Percentiles rank a stretch among this genome's conserved stretches.
Conservation (phyloP, 1,139 yeast genomes). For the Suhomyces bokatorum region DNA sequence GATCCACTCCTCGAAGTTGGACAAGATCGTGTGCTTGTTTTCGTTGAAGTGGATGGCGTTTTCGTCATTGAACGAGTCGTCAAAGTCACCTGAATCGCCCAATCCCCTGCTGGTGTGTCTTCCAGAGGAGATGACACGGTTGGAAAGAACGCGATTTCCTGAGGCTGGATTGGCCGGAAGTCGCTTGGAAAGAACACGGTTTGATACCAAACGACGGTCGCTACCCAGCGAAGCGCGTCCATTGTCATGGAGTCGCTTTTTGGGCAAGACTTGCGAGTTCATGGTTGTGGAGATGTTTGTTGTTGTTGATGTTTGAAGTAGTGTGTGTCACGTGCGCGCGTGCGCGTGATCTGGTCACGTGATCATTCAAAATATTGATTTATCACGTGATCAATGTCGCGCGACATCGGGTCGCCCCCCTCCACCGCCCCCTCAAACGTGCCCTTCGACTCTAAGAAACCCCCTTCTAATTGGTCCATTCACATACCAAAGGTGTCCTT, state of each 20-base stretch:
- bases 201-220: slow-evolving; percentile 15
- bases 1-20: slow-evolving; percentile 88
- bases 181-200: slow-evolving; percentile 16
- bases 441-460: too few species aligned
- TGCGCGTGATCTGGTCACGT: neutral
- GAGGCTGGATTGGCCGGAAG: slow-evolving; percentile 4
- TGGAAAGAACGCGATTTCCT: slow-evolving; percentile 14
- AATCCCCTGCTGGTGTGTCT: slow-evolving; percentile 21
- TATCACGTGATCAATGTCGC: neutral
- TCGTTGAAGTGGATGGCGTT: slow-evolving; percentile 48
- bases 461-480: too few species aligned
- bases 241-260: slow-evolving; percentile 13
- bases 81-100: slow-evolving; percentile 10
- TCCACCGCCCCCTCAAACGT: too few species aligned
- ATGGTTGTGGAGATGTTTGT: slow-evolving; percentile 5
- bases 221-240: slow-evolving; percentile 7
- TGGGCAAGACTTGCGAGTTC: slow-evolving; percentile 17
- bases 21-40: slow-evolving; percentile 45
- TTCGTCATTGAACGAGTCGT: slow-evolving; percentile 35
- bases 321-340: neutral
- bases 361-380: neutral
- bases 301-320: slow-evolving; percentile 8
- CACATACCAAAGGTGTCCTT: neutral
- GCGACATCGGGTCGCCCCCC: neutral
- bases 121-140: slow-evolving; percentile 18